Base-by-base conservation (phyloP, 306 rosid species). In the Sindora glabra region DNA sequence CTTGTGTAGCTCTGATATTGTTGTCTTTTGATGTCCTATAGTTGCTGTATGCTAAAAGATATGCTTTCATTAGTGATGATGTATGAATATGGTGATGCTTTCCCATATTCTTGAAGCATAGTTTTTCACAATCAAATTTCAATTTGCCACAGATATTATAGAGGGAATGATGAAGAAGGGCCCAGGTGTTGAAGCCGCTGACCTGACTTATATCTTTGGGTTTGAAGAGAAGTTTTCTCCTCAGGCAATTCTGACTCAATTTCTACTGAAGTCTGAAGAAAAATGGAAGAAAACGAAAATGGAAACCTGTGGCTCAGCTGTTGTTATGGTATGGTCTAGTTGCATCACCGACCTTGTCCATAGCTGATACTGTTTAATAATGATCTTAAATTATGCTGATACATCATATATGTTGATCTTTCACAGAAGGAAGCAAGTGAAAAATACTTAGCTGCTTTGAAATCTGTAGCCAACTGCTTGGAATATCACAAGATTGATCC, bases 391-490 rank as follows among this genome's bases (percentile, higher is more conserved):
- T n/a, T n/a, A 46, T 62, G 12, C 10, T 22, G 49, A 38, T 68
- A n/a, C n/a, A n/a, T n/a, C n/a, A n/a, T n/a, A 50, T 49, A 21
- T 71, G 24, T 54, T 59, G 59, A 50, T 66, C 58, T 69, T 59
- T 74, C 41, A 14, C 89, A 79, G 89, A 76, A 58, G 72, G 64
- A 48, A 70, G 77, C 75, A 40, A 26, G 68, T 73, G 81, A 70
- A 83, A 77, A 76, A 62, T 77, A 83, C 59, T 55, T 83, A 25
- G 62, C 70, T 79, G 81, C 74, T 79, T 57, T 83, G 78, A 79
- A 74, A 71, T 77, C 81, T 68, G 70, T 76, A 25, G 30, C 67
- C 30, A 76, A 56, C 45, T 79, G 83, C 68, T 76, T 79, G 81
- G 79, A 76, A 59, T 58, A 63, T 71, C 74, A 73, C 76, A 70